Evolutionary conservation across 2,329 filamentous ascomycete genomes (phyloP), one percentile per base, ranked within the genome.

Genomic region (Atkinsonella texensis): DNA sequence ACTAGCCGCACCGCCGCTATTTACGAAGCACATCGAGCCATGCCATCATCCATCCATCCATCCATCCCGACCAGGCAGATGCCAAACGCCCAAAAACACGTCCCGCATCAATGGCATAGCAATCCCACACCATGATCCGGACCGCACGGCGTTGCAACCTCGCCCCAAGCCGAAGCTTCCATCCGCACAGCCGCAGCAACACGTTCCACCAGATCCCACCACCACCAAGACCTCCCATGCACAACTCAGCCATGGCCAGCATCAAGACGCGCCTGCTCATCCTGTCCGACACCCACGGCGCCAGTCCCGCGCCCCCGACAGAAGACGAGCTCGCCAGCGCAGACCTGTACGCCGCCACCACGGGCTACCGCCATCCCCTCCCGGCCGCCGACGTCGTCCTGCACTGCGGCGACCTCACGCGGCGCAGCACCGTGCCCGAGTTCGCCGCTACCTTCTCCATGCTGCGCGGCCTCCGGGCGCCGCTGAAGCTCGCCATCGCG

Each of bases 401-500:
- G 2, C 74, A 77, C 63, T 79, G 75, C 54, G 76, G 77, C 43
- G 74, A 79, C 51, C 62, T 80, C 3, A 78, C 74, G 0, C 61
- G 68, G 1, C 61, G 62, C 8, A 73, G 70, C 3, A 65, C 64
- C 9, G 48, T 74, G 0, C 46, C 57, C 1, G 74, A 78, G 54
- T 71, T 70, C 42, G 59, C 56, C 11, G 57, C 58, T 0, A 67
- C 74, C 0, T 63, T 80, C 10, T 53, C 63, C n/a, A 60, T 73
- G 39, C 63, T 81, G 4, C 59, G 66, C 4, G 49, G 52, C 1
- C 59, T 77, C n/a, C 56, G 68, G 6, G 74, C 76, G 1, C 71
- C 73, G 0, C 63, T 80, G 7, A 80, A 79, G 55, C 65, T 80
- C 3, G 68, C 73, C 43, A 79, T 81, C 53, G 69, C 76, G 2